Evolutionary conservation across 257 asterid genomes (phyloP), one percentile per base, ranked within the genome.

Genomic region (Solanum pinnatisectum): DNA sequence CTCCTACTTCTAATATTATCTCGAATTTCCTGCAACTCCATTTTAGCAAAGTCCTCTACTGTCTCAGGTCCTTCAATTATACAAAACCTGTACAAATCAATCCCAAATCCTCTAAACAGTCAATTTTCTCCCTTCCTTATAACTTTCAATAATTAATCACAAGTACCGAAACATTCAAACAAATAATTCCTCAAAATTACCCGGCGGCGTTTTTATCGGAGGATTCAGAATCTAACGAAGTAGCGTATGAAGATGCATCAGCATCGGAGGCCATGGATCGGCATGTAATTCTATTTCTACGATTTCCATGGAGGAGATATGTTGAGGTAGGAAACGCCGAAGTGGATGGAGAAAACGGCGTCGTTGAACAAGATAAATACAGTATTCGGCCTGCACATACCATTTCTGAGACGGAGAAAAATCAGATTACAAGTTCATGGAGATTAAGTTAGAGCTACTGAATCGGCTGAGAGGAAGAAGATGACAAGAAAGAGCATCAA

Each of bases 11-110:
- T 94, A 83, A 97, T 96, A 88, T 93, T 97, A 59, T 97, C 99
- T 89, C 95, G 95, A 90, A 97, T 95, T 91, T 97, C 99, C 90
- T 92, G 97, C 44, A 94, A 88, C 87, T 96, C 98, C 98, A 97
- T 97, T 84, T 94, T 92, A 5, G 95, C 98, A 42, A 96, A 97
- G 88, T 94, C 98, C 94, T 92, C 94, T 44, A 95, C 97, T 46
- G 95, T 95, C 91, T 97, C 99, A 25, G 99, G 99, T 10, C 98
- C 98, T 92, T 97, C 98, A 60, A 97, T 97, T 91, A 97, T 97
- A 88, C 98, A 96, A 90, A 97, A 97, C 88, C 99, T 96, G 92
- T 90, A 87, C 6, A 79, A 76, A 79, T 79, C 14, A 65, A 63
- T 84, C 59, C n/a, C 87, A 12, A 33, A 56, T 30, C 32, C 60